phyloP scores from a whole-genome alignment of 2,329 filamentous ascomycete genomes.

The Cladophialophora exuberans region DNA sequence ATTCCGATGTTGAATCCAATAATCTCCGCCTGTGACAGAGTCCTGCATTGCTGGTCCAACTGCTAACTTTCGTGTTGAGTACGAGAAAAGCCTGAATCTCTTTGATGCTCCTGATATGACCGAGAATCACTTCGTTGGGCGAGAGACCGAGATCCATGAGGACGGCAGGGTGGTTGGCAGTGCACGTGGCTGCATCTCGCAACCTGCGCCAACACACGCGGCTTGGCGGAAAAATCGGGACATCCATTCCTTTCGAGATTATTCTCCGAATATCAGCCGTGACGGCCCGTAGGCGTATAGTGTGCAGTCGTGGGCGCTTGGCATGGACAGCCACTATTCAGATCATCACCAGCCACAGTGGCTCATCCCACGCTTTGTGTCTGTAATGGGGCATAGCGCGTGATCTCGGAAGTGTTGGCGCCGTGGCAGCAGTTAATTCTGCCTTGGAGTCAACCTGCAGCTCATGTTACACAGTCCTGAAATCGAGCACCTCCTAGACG shows the following conservation, averaged over 20 bases:
- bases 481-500: neutral
- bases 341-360: neutral
- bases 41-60: too few species aligned
- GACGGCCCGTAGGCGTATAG: too few species aligned
- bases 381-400: neutral
- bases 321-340: neutral
- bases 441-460: neutral
- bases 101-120: constrained; percentile 12
- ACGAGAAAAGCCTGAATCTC: constrained; percentile 12
- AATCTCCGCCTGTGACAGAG: too few species aligned
- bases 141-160: constrained; percentile 15
- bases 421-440: neutral
- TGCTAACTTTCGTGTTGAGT: neutral
- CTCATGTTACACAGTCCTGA: neutral
- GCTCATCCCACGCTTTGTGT: neutral
- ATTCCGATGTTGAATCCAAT: too few species aligned
- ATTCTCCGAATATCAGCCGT: too few species aligned
- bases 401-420: neutral
- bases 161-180: too few species aligned
- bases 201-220: too few species aligned
- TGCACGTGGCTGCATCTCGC: too few species aligned
- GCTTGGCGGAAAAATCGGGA: too few species aligned
- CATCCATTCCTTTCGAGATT: too few species aligned
- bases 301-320: too few species aligned
- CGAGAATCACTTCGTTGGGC: constrained; percentile 20